Evolutionary conservation across 2,329 filamentous ascomycete species (phyloP).

Genomic region (Nemania serpens): DNA sequence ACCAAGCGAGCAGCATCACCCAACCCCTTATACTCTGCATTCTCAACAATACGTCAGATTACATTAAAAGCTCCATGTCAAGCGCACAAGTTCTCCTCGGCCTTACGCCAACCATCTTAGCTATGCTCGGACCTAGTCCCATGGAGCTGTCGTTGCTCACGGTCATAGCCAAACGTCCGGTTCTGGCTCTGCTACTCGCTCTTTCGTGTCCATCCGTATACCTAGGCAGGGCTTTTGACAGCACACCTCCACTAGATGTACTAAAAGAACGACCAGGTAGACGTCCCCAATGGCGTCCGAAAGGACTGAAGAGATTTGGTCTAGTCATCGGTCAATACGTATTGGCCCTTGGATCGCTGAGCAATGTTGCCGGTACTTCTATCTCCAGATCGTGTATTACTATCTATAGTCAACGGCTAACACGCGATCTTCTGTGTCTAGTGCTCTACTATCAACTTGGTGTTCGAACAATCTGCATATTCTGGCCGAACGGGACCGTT

Average conservation of each 20-base stretch:
- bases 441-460: conserved; percentile 11
- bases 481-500: conserved; percentile 3
- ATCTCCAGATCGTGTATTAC: neutral
- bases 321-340: neutral
- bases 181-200: conserved; percentile 3
- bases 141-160: conserved; percentile 2
- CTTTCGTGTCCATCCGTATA: conserved; percentile 14
- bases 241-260: neutral
- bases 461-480: conserved; percentile 11
- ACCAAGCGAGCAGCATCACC: conserved; percentile 5
- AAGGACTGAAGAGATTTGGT: neutral
- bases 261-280: neutral
- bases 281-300: neutral
- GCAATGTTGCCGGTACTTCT: neutral
- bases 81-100: conserved; percentile 18
- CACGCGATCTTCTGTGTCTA: neutral
- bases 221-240: conserved; percentile 7
- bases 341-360: neutral
- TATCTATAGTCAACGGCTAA: neutral
- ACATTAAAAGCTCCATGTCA: conserved; percentile 6
- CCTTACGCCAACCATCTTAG: conserved; percentile 3
- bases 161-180: conserved; percentile 1
- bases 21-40: conserved; percentile 2
- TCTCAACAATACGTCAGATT: conserved; percentile 5
- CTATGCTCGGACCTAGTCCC: conserved; percentile 10